Evolutionary conservation across 805 yeast species (phyloP), one percentile per base, ranked within the genome.

Genomic region (Grigorovia jiainica): DNA sequence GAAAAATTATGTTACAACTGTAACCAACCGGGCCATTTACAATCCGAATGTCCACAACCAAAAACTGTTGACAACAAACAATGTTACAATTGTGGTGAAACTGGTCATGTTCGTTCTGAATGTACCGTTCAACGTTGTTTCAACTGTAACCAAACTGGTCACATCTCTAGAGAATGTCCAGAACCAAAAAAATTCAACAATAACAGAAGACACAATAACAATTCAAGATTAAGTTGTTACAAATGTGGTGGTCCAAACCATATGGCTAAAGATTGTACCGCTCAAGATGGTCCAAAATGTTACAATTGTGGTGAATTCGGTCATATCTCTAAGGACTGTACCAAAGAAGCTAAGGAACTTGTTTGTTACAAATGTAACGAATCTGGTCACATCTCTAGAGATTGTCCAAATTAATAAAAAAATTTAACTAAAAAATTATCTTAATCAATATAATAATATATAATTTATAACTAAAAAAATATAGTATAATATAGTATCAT

Each of bases 231-330:
- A 41, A 75, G 85, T 45, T 85, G 95, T 68, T 83, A 82, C 79
- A 85, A 81, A 68, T 85, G 95, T 64, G 94, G 94, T 59, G 92
- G 90, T 50, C 87, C 92, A 60, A 85, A 85, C 78, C 95, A 87
- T 66, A 82, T 80, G 68, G 95, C 95, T 51, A 82, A 85, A 70
- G 95, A 86, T 65, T 86, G 95, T 68, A 82, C 79, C 63, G 79
- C 78, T 53, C 74, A 78, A 43, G 75, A 72, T 51, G 31, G 31
- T 27, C 73, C 78, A 61, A 85, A 85, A 68, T 87, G 97, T 68
- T 89, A 86, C 75, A 83, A 89, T 48, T 87, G 97, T 68, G 95
- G 95, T 54, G 78, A 80, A 65, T 70, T 76, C 48, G 96, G 96
- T 43, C 97, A 89, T 71, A 78, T 86, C 55, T 79, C 92, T 48